Conservation (phyloP, 306 rosid genomes). For the Spatholobus suberectus region DNA sequence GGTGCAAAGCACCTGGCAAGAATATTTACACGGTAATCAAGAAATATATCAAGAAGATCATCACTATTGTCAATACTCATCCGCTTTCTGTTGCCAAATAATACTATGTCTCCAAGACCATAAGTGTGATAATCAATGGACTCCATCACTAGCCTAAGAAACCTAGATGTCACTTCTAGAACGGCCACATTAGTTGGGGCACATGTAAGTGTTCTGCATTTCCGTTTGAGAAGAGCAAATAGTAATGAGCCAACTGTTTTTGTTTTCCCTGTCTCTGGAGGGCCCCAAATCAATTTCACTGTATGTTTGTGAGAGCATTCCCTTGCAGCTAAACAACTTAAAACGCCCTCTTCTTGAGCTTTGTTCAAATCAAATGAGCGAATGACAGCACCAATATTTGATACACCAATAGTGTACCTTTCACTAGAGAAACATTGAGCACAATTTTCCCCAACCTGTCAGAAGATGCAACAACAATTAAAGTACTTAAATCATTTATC, state of each 20-base stretch:
- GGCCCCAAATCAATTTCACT: constrained; percentile 53
- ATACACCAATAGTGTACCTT: constrained; percentile 36
- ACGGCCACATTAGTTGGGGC: constrained; percentile 59
- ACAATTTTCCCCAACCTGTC: constrained; percentile 50
- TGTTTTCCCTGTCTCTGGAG: constrained; percentile 63
- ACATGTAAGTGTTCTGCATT: constrained; percentile 54
- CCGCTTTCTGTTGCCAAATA: constrained; percentile 47
- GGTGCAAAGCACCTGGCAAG: constrained; percentile 56
- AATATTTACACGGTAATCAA: constrained; percentile 44
- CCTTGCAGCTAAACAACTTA: constrained; percentile 49
- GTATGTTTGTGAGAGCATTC: constrained; percentile 46
- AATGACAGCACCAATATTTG: constrained; percentile 48
- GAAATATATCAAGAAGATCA: constrained; percentile 52
- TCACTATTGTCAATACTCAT: constrained; percentile 40
- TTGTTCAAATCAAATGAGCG: constrained; percentile 50
- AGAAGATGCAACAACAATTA: constrained; percentile 29
- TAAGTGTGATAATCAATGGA: constrained; percentile 46
- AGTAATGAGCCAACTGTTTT: constrained; percentile 49
- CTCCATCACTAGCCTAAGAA: constrained; percentile 44
- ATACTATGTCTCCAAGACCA: constrained; percentile 55
- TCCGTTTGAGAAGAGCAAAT: constrained; percentile 43
- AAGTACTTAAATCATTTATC: constrained; percentile 20
- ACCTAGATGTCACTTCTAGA: constrained; percentile 43
- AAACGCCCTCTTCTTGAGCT: constrained; percentile 51
- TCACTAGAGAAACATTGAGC: constrained; percentile 45